A percentile compares a stretch with the other conserved stretches of the same genome.
phyloP scores from a whole-genome alignment of 1,284 basidiomycete genomes.

The Cutaneotrichosporon cavernicola region DNA sequence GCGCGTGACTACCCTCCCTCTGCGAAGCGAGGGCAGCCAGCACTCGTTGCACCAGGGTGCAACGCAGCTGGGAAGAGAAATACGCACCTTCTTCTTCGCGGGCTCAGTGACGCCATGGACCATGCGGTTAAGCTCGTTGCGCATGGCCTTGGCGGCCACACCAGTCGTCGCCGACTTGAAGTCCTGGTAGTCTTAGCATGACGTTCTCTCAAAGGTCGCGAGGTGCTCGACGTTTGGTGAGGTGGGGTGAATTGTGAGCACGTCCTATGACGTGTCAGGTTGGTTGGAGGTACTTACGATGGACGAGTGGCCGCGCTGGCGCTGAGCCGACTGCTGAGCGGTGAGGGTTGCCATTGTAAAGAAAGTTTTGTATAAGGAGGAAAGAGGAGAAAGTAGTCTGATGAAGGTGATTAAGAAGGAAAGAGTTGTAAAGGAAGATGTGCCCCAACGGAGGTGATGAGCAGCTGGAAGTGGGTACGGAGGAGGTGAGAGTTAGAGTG shows the following conservation, averaged over 20 bases:
- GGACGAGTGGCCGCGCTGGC: slow-evolving; percentile 53
- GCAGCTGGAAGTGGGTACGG: neutral
- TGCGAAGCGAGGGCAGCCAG: neutral
- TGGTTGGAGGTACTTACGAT: slow-evolving; percentile 44
- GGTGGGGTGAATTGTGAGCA: neutral
- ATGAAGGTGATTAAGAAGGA: neutral
- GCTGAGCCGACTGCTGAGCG: slow-evolving; percentile 18
- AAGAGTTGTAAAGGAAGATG: neutral
- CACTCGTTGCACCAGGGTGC: neutral
- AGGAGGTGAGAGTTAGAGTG: neutral
- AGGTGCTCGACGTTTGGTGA: slow-evolving; percentile 9
- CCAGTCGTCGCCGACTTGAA: slow-evolving; percentile 99
- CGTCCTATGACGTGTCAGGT: slow-evolving; percentile 5
- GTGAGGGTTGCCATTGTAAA: slow-evolving; percentile 10
- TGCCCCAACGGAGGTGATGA: neutral
- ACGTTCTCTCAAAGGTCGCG: neutral
- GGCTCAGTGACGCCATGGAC: slow-evolving; percentile 78
- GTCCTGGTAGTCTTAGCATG: slow-evolving; percentile 52
- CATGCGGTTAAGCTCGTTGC: slow-evolving; percentile 95
- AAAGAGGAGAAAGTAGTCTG: neutral
- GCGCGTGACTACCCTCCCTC: neutral
- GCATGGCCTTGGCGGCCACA: slow-evolving; percentile 95
- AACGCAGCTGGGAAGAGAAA: neutral
- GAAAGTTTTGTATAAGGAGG: slow-evolving; percentile 1
- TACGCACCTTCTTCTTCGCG: slow-evolving; percentile 73